Percentiles rank a stretch among this genome's conserved stretches.
Evolutionary conservation across 2,329 filamentous ascomycete species (phyloP).

Genomic region (Sporothrix mexicana): DNA sequence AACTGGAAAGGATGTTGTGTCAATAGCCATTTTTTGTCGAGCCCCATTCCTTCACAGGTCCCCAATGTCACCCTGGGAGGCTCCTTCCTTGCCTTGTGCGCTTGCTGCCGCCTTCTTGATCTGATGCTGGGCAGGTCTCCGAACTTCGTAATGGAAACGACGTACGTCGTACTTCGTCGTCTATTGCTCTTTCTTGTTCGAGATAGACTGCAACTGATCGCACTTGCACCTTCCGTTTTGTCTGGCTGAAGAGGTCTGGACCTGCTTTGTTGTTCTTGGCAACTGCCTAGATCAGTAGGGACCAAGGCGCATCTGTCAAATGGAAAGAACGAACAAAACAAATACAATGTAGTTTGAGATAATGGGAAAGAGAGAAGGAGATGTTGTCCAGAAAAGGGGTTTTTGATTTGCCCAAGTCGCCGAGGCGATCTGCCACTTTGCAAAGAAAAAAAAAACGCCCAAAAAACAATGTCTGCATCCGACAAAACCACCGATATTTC

Average conservation of each 20-base stretch:
- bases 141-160: background rate
- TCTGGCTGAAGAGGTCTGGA: background rate
- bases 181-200: slow-evolving; percentile 5
- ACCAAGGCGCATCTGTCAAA: background rate
- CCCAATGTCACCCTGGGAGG: slow-evolving; percentile 6
- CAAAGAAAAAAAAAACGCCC: too few species aligned
- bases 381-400: background rate
- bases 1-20: background rate
- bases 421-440: background rate
- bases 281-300: background rate
- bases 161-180: background rate
- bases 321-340: background rate
- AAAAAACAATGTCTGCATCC: background rate
- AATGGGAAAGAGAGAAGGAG: background rate
- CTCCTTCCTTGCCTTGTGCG: slow-evolving; percentile 26
- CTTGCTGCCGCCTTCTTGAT: slow-evolving; percentile 1
- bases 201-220: background rate
- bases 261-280: background rate
- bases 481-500: background rate
- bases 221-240: background rate
- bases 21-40: slow-evolving; percentile 1
- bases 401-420: background rate
- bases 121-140: background rate
- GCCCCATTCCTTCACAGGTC: too few species aligned
- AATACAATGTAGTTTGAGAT: background rate